Conservation (phyloP, 306 rosid species). For the Gastrolobium villosum region DNA sequence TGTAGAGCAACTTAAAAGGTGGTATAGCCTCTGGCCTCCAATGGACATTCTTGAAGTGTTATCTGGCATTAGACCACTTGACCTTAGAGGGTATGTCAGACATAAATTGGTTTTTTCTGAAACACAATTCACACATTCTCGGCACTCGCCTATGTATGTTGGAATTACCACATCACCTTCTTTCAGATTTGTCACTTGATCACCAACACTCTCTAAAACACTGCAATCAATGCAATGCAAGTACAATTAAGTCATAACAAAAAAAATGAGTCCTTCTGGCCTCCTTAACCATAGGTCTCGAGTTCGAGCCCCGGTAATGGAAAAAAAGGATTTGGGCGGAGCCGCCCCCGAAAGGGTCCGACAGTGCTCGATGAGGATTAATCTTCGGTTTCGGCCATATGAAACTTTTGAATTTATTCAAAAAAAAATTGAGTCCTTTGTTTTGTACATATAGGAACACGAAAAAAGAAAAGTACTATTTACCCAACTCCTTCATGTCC, state of each 20-base stretch:
- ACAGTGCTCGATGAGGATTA: too few relatives aligned
- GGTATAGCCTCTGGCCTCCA: constrained; percentile 29
- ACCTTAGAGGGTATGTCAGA: constrained; percentile 23
- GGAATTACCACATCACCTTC: constrained; percentile 49
- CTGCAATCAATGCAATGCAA: constrained; percentile 26
- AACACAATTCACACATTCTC: constrained; percentile 51
- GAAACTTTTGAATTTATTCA: too few relatives aligned
- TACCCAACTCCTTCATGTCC: constrained; percentile 81
- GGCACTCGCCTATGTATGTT: constrained; percentile 49
- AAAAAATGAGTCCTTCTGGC: too few relatives aligned
- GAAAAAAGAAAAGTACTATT: background rate
- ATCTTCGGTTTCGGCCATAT: too few relatives aligned
- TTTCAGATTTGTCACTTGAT: constrained; percentile 39
- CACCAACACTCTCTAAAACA: constrained; percentile 48
- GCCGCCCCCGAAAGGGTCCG: too few relatives aligned
- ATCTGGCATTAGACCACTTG: constrained; percentile 47
- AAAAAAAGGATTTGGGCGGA: too few relatives aligned
- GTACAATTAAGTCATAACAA: background rate
- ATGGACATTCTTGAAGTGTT: constrained; percentile 49
- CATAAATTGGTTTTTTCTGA: constrained; percentile 48
- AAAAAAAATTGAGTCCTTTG: too few relatives aligned
- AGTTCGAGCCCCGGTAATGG: too few relatives aligned
- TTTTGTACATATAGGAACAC: background rate
- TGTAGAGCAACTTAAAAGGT: constrained; percentile 44
- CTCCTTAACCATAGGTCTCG: too few relatives aligned